These are phyloP conservation scores for Pouteria glomerata DNA, from an alignment of 148 eudicot species.

Conservation along the genomic window DNA sequence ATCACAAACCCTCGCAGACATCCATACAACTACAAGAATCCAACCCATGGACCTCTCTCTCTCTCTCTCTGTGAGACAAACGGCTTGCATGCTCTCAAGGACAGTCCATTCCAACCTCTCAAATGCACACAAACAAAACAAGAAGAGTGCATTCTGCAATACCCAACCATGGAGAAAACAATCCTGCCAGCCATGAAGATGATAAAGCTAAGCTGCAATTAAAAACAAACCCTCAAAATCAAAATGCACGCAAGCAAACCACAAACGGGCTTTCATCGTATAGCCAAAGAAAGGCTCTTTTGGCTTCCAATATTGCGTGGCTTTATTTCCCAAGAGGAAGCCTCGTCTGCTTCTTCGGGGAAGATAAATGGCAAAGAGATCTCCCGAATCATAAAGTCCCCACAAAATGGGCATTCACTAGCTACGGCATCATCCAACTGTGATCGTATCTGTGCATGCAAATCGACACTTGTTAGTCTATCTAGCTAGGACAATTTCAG, in stretches of 20 bases:
- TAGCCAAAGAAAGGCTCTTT: slow-evolving; percentile 53
- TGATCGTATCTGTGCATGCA: slow-evolving; percentile 59
- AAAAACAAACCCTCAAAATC: background rate
- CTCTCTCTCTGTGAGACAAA: too few species aligned
- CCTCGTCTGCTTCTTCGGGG: slow-evolving; percentile 54
- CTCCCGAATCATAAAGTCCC: slow-evolving; percentile 91
- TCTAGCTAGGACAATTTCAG: background rate
- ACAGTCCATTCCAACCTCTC: too few species aligned
- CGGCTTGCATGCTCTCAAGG: too few species aligned
- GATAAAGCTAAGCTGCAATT: background rate
- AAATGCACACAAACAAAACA: background rate
- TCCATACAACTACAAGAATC: too few species aligned
- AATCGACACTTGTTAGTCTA: background rate
- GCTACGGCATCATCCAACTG: slow-evolving; percentile 91
- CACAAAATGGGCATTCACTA: slow-evolving; percentile 93
- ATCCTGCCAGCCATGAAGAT: background rate
- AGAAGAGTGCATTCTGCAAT: background rate
- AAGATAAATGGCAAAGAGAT: slow-evolving; percentile 76
- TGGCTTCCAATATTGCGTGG: slow-evolving; percentile 39
- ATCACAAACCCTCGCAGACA: too few species aligned
- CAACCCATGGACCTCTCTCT: too few species aligned
- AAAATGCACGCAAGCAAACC: background rate
- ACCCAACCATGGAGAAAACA: background rate
- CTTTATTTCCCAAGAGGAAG: slow-evolving; percentile 75
- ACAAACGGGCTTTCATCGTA: slow-evolving; percentile 14